Conservation (phyloP, 331 rosid species). For the Arachis monticola region DNA sequence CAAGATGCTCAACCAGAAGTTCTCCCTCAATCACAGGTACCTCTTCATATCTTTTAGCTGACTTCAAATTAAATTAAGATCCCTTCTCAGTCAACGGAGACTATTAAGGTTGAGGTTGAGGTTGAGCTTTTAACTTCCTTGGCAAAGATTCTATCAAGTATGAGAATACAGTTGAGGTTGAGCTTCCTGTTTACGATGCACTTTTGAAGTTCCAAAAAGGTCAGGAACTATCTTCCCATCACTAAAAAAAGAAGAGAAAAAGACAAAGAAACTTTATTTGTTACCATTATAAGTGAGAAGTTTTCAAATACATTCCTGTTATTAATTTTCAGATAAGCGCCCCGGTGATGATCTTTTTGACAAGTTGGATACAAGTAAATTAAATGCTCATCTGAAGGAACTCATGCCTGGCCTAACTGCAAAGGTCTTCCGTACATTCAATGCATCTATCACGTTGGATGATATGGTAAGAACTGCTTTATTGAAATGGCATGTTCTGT, state of each 20-base stretch:
- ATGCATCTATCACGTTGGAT: constrained; percentile 95
- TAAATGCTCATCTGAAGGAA: constrained; percentile 93
- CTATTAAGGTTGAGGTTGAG: no score
- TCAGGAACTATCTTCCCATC: constrained; percentile 37
- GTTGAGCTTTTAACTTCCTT: constrained; percentile 70
- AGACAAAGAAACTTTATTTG: not conserved
- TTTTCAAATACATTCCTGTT: constrained; percentile 11
- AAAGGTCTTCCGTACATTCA: constrained; percentile 94
- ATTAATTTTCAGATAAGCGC: constrained; percentile 61
- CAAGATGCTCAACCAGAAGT: no score
- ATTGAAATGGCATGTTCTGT: not conserved
- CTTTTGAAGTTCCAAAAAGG: constrained; percentile 81
- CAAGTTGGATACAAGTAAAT: constrained; percentile 80
- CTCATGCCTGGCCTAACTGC: constrained; percentile 98
- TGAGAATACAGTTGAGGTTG: constrained; percentile 90
- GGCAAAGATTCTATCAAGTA: constrained; percentile 99
- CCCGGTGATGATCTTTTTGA: constrained; percentile 87
- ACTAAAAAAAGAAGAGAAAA: no score
- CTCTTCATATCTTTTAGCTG: no score
- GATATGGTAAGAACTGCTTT: constrained; percentile 59
- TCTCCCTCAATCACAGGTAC: no score
- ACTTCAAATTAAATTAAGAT: no score
- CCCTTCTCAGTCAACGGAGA: no score
- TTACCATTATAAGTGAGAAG: constrained; percentile 30
- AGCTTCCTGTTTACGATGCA: constrained; percentile 91